These are phyloP conservation scores for Naganishia friedmannii DNA, from an alignment of 768 basidiomycete species.

Conservation along the genomic window DNA sequence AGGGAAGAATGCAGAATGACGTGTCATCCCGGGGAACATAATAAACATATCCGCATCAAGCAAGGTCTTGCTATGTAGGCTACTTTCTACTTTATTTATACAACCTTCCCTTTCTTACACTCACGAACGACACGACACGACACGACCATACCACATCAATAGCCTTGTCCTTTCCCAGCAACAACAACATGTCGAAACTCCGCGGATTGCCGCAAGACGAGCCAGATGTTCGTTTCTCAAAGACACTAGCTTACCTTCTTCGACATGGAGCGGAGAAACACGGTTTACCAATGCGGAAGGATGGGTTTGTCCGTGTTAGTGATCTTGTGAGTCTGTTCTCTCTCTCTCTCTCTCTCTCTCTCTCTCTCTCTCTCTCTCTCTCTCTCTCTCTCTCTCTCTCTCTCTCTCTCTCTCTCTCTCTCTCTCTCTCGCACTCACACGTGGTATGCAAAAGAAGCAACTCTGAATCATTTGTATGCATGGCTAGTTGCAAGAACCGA, in stretches of 20 bases:
- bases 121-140: no score
- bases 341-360: background rate
- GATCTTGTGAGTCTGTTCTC: conserved; percentile 72
- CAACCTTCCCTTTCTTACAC: no score
- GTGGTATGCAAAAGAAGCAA: no score
- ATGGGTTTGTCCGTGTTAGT: conserved; percentile 77
- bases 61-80: no score
- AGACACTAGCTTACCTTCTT: conserved; percentile 86
- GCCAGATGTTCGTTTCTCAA: conserved; percentile 66
- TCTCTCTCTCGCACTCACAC: no score
- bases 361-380: background rate
- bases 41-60: no score
- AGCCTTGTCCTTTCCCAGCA: background rate
- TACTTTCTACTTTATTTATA: no score
- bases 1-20: background rate
- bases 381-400: no score
- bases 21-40: no score
- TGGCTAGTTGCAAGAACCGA: conserved; percentile 68
- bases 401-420: background rate
- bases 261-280: conserved; percentile 81
- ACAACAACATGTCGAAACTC: conserved; percentile 17
- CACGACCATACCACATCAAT: background rate
- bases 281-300: conserved; percentile 69
- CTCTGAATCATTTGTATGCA: background rate
- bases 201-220: conserved; percentile 29